Conservation (phyloP, 2,329 filamentous ascomycete species). For the Madurella mycetomatis region DNA sequence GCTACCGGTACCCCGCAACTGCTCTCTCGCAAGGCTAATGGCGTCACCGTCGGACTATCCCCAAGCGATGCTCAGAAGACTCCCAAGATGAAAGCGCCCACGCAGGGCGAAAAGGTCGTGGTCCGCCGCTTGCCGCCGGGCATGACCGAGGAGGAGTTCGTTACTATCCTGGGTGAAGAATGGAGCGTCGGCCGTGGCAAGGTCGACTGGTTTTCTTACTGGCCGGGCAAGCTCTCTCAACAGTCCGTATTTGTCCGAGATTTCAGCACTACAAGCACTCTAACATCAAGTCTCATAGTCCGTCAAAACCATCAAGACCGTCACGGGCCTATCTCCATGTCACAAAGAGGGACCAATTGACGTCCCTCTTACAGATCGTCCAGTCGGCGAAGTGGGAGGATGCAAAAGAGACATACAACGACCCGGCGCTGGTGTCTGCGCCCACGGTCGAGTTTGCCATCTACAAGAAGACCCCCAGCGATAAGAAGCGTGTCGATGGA, state of each 20-base stretch:
- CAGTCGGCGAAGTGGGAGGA: constrained; percentile 71
- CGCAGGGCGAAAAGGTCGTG: constrained; percentile 74
- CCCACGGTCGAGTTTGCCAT: constrained; percentile 77
- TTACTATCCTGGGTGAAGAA: constrained; percentile 65
- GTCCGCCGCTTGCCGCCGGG: constrained; percentile 82
- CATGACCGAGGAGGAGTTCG: constrained; percentile 75
- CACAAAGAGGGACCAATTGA: constrained; percentile 63
- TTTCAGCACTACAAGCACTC: background rate
- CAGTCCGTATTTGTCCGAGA: constrained; percentile 56
- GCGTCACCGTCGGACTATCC: constrained; percentile 44
- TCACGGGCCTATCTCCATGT: constrained; percentile 80
- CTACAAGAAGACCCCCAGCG: constrained; percentile 76
- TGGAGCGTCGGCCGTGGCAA: constrained; percentile 80
- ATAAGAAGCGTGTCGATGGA: constrained; percentile 71
- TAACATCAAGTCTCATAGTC: constrained; percentile 61
- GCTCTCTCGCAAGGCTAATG: constrained; percentile 43
- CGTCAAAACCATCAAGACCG: constrained; percentile 77
- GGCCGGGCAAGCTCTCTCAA: constrained; percentile 67
- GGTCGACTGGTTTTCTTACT: constrained; percentile 75
- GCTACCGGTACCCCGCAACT: constrained; percentile 24
- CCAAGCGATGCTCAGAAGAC: constrained; percentile 37
- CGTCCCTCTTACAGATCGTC: constrained; percentile 65
- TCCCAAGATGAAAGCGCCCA: constrained; percentile 46
- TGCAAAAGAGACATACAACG: constrained; percentile 69
- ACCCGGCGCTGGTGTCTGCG: constrained; percentile 68